Evolutionary conservation across 768 basidiomycete genomes (phyloP), one percentile per base, ranked within the genome.

Genomic region (Lactarius deliciosus): DNA sequence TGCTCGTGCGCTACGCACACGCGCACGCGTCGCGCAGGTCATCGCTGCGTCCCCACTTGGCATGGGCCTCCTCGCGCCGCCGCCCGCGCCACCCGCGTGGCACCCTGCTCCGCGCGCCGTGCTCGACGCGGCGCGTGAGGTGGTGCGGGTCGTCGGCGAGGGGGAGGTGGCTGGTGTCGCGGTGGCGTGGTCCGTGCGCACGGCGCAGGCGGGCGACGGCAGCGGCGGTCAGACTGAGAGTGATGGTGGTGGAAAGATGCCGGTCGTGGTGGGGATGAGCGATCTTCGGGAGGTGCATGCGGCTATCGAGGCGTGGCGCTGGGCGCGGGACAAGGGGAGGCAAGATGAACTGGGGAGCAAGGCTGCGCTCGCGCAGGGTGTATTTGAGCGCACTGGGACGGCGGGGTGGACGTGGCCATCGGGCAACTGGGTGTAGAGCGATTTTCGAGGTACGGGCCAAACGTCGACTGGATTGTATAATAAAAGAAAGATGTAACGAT

Each of bases 1-100:
- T 74, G 80, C 82, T 32, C 77, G 81, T 13, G 81, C 83, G 47
- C 82, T 94, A 63, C 79, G 80, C 68, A 74, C 77, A 22, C 87
- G 89, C 28, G 92, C 91, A 0, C 78, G 83, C 59, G 83, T 96
- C 54, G 74, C 76, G 63, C 89, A 91, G 63, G 79, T 96, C 34
- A 61, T 94, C 60, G 80, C 88, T 2, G 94, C 94, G 1, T 93
- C 92, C 2, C 94, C 94, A 9, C 80, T 96, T 61, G 88, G 84
- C 73, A 95, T 95, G 93, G 89, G 88, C 0, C 82, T 95, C 3
- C 81, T 96, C 40, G 85, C 86, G 0, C 64, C 66, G 0, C 22
- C 61, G 15, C 76, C 79, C 3, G 74, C 73, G 0, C 80, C 82
- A 2, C 89, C 89, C 1, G 15, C 75, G 2, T 95, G 92, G 93